phyloP scores from a whole-genome alignment of 1,284 basidiomycete genomes.

The Amylostereum chailletii region DNA sequence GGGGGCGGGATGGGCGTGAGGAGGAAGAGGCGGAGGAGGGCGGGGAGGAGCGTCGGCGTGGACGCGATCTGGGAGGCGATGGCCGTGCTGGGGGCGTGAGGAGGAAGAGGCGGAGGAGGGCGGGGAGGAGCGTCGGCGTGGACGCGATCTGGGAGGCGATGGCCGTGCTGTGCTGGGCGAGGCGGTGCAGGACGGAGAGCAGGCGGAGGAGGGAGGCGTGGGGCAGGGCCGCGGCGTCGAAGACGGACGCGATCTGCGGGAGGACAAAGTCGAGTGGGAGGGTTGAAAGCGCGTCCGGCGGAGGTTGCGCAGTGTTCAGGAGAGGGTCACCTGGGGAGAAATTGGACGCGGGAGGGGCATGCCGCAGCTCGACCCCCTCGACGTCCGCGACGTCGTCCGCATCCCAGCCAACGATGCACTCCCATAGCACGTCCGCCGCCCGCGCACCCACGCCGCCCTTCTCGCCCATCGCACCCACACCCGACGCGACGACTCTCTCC shows the following conservation, averaged over 20 bases:
- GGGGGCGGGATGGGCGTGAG: slow-evolving; percentile 37
- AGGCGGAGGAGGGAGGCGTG: slow-evolving; percentile 47
- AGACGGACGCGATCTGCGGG: slow-evolving; percentile 33
- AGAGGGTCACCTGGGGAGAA: slow-evolving; percentile 1
- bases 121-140: slow-evolving; percentile 46
- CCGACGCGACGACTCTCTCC: slow-evolving; percentile 56
- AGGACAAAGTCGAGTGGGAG: slow-evolving; percentile 50
- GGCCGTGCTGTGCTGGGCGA: slow-evolving; percentile 48
- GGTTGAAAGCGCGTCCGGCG: slow-evolving; percentile 24
- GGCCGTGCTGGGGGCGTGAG: slow-evolving; percentile 39
- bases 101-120: slow-evolving; percentile 47
- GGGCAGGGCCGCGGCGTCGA: slow-evolving; percentile 35
- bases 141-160: slow-evolving; percentile 46
- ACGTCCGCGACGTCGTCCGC: slow-evolving; percentile 24
- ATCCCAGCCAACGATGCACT: slow-evolving; percentile 58
- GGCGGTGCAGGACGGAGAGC: slow-evolving; percentile 52
- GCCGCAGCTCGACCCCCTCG: slow-evolving; percentile 42
- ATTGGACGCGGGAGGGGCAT: slow-evolving; percentile 11
- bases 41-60: slow-evolving; percentile 46
- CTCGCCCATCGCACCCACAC: slow-evolving; percentile 54
- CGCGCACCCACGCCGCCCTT: slow-evolving; percentile 58
- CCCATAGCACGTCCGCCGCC: slow-evolving; percentile 66
- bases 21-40: slow-evolving; percentile 47
- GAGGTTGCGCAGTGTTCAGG: slow-evolving; percentile 3
- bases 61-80: slow-evolving; percentile 46